Percentiles rank a stretch among this genome's conserved stretches.
These are phyloP conservation scores for Moricandia moricandioides DNA, from an alignment of 345 rosid genomes.

Conservation along the genomic window DNA sequence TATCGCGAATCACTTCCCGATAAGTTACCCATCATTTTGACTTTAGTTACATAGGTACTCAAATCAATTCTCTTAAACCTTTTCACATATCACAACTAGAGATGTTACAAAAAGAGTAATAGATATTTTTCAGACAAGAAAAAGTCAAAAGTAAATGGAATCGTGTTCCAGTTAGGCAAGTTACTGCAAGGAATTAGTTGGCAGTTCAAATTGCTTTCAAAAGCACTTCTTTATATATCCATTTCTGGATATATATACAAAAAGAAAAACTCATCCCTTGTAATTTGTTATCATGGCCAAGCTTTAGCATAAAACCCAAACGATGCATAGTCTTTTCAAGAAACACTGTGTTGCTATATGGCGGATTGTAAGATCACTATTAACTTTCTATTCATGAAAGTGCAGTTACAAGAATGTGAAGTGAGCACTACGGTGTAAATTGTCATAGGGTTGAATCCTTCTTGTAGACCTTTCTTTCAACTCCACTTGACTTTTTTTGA, in stretches of 20 bases:
- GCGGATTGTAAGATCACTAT: constrained; percentile 28
- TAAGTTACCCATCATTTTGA: too few species aligned
- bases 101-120: too few species aligned
- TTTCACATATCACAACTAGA: too few species aligned
- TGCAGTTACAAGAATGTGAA: constrained; percentile 43
- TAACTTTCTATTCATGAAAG: constrained; percentile 23
- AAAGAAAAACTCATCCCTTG: not conserved
- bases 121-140: not conserved
- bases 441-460: not conserved
- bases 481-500: not conserved
- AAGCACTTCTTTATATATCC: not conserved
- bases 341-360: constrained; percentile 40
- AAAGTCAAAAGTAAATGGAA: constrained; percentile 24
- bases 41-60: too few species aligned
- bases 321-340: constrained; percentile 5
- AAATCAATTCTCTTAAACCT: too few species aligned
- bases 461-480: not conserved
- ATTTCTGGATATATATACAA: too few species aligned
- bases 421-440: constrained; percentile 35
- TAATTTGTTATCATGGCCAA: too few species aligned
- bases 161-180: too few species aligned
- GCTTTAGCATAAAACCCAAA: too few species aligned
- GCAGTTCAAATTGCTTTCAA: constrained; percentile 21
- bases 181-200: too few species aligned
- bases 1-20: too few species aligned